Base-by-base conservation (phyloP, 2,329 filamentous ascomycete genomes). In the Botrytis aclada region DNA sequence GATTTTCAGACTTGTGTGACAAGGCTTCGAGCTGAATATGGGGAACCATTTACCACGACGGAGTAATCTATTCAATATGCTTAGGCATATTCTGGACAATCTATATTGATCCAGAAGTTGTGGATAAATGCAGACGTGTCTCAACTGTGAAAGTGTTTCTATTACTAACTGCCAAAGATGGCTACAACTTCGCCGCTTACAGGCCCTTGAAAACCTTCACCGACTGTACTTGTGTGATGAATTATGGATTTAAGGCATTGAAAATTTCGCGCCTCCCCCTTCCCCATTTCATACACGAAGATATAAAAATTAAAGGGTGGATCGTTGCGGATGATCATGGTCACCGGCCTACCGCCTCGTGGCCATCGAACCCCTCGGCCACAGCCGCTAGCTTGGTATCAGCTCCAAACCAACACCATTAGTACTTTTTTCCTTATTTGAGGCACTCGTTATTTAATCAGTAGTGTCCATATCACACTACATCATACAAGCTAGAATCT, bases 1-100 rank as follows among this genome's bases (percentile, higher is more conserved):
- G 51, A n/a, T 71, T 66, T 66, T 66, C 69, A 62, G 54, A 60
- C 37, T 16, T 56, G 54, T 70, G 39, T 22, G 51, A 45, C 14
- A 70, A 43, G 54, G 43, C 47, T 34, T n/a, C 34, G 54, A 70
- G 67, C 54, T 61, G 67, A 45, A 70, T 37, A 45, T 9, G 67
- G 56, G 54, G 22, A 62, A 37, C 22, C 41, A n/a, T 62, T 45
- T 20, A 61, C 32, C 67, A 34, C 29, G 8, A 70, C 14, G 54
- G 54, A 41, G 43, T 62, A 56, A 56, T 56, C 51, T 32, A n/a
- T 61, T 41, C 41, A 54, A 45, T 12, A 32, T 56, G 47, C 65
- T 43, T 32, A 56, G 47, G n/a, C 47, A 69, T 25, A 41, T 43
- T 41, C 65, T 56, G 37, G 37, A 20, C 25, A 32, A 32, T 56